These are phyloP conservation scores for Synchytrium microbalum DNA, from an alignment of 371 early-diverging fungal species.

Conservation along the genomic window DNA sequence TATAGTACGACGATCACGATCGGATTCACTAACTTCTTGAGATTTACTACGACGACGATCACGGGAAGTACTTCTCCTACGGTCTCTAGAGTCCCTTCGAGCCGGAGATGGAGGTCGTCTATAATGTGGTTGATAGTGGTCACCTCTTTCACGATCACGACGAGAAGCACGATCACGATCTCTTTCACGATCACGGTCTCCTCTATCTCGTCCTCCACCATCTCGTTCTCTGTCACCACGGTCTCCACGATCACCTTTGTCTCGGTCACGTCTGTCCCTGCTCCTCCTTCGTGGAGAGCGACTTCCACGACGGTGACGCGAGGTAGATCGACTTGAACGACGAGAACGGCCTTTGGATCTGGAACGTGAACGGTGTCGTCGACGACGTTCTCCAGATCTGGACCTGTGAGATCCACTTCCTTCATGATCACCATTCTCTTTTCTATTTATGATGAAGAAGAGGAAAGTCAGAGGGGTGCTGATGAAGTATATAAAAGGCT, in stretches of 20 bases:
- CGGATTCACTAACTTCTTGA: constrained; percentile 11
- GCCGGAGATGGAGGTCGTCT: neutral
- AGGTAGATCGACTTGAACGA: constrained; percentile 24
- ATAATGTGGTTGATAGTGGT: neutral
- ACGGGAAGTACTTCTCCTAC: neutral
- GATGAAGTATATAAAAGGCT: no score
- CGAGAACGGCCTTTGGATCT: constrained; percentile 13
- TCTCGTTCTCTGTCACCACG: constrained; percentile 1
- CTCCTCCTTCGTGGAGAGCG: constrained; percentile 22
- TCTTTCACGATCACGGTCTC: neutral
- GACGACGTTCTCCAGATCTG: neutral
- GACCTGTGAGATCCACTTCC: neutral
- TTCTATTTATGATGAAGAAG: neutral
- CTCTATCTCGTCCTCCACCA: neutral
- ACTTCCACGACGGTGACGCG: constrained; percentile 12
- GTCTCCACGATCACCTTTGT: constrained; percentile 6
- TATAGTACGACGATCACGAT: constrained; percentile 84
- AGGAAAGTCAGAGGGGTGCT: no score
- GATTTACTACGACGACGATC: neutral
- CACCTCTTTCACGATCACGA: neutral
- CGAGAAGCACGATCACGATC: neutral
- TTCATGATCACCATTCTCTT: neutral
- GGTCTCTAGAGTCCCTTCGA: neutral
- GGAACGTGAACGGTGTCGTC: neutral
- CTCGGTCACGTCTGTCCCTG: constrained; percentile 4